phyloP scores from a whole-genome alignment of 164 flowering plant species.

The Akebia trifoliata region DNA sequence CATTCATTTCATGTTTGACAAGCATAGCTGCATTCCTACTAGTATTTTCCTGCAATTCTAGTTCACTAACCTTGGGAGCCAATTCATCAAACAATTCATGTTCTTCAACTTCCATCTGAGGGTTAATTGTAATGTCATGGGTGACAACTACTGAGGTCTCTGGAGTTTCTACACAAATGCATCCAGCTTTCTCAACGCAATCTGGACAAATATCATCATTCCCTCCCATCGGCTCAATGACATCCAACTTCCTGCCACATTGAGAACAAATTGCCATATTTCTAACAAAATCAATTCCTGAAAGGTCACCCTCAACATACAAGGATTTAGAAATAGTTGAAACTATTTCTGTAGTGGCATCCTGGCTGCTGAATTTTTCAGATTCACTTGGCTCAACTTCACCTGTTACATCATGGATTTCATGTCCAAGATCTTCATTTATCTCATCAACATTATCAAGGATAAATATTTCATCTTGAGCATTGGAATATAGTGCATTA shows the following conservation, averaged over 20 bases:
- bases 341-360: no score
- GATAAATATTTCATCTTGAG: conserved; percentile 51
- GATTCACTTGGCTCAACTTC: conserved; percentile 23
- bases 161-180: conserved; percentile 9
- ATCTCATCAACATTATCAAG: conserved; percentile 55
- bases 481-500: conserved; percentile 31
- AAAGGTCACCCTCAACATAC: conserved; percentile 18
- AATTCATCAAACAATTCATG: conserved; percentile 10
- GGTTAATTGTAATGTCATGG: conserved; percentile 15
- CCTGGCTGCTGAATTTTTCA: conserved; percentile 23
- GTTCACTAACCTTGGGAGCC: no score
- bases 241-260: conserved; percentile 45
- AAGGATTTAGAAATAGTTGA: no score
- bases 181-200: conserved; percentile 37
- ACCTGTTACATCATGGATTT: conserved; percentile 21
- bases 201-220: conserved; percentile 47
- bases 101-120: conserved; percentile 20
- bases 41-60: conserved; percentile 21
- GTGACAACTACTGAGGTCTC: conserved; percentile 11
- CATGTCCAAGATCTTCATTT: conserved; percentile 26
- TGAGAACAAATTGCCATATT: conserved; percentile 36
- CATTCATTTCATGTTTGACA: conserved; percentile 21
- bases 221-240: conserved; percentile 26
- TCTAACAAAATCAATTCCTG: conserved; percentile 23
- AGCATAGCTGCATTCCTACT: conserved; percentile 17